Evolutionary conservation across 768 basidiomycete genomes (phyloP), one percentile per base, ranked within the genome.

Genomic region (Pisolithus sp.): DNA sequence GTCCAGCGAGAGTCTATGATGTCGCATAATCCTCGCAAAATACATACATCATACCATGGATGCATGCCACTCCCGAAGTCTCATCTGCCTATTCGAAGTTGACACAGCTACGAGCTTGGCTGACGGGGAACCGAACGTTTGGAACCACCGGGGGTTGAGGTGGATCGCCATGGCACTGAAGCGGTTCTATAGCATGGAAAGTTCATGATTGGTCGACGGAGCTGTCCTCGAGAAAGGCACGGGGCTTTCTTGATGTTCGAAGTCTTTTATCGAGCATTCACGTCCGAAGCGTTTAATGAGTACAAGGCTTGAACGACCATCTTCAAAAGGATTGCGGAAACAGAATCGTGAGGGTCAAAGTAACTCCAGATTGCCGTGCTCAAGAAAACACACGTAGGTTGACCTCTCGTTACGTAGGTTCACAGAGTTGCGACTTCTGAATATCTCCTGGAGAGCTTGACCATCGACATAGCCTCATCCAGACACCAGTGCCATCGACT

Each of bases 161-260:
- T 83, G 77, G 40, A 88, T 75, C 4, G 82, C 83, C 69, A 45
- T 67, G 67, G 47, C 55, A 54, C 44, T 52, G 57, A 24, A 89
- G 8, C 93, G 82, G 66, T 96, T 96, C 67, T 85, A 81, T 30
- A 95, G 73, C 76, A 83, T 83, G 0, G 89, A 86, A 2, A 88
- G 72, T 38, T 87, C 80, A 34, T 76, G 71, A 2, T 64, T 54
- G 0, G 73, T 69, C 0, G 84, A 81, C 5, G 78, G 79, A 3
- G 63, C 69, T 1, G 66, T 64, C 39, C 80, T 77, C 3, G 77
- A 77, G 69, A 86, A 88, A 1, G 81, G 74, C 7, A 91, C 76
- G 3, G 83, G 72, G 23, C 83, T 58, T 91, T 87, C 61, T 80
- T 83, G 61, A 76, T 7, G 55, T 74, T 77, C 24, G 72, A 68